Percentiles rank a stretch among this genome's conserved stretches.
phyloP scores from a whole-genome alignment of 441 rosid genomes.

The Croton laevigatus region DNA sequence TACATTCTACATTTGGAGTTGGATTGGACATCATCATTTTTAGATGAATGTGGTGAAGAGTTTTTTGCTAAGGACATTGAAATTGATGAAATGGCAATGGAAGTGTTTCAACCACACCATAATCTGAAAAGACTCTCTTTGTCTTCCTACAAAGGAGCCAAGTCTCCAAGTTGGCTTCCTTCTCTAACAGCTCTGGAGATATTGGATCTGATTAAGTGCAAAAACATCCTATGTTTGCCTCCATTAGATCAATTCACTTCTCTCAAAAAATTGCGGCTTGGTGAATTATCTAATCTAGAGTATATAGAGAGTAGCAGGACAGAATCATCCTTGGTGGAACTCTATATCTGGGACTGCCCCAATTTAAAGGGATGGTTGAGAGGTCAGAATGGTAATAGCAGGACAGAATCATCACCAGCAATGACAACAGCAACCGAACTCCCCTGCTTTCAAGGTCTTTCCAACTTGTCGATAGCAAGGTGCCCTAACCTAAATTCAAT shows the following conservation, averaged over 20 bases:
- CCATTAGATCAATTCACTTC: constrained; percentile 5
- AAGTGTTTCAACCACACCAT: constrained; percentile 6
- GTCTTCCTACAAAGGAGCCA: not conserved
- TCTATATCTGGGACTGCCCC: fast-evolving
- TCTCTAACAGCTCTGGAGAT: constrained; percentile 1
- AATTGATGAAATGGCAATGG: not conserved
- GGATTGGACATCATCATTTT: not conserved
- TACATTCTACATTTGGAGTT: not conserved
- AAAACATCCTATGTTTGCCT: not conserved
- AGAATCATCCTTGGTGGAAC: not conserved
- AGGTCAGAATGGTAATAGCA: too few relatives aligned
- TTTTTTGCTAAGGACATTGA: not conserved
- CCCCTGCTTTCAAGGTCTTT: constrained; percentile 20
- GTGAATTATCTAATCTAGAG: not conserved
- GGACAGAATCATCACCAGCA: not conserved
- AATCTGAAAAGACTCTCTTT: not conserved
- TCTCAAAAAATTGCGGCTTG: not conserved
- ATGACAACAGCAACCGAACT: not conserved
- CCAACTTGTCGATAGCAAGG: not conserved
- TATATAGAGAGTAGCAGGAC: constrained; percentile 4
- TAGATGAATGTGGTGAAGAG: not conserved
- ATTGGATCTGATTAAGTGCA: too few relatives aligned
- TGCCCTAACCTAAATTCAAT: not conserved
- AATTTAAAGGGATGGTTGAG: constrained; percentile 17
- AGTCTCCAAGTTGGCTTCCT: constrained; percentile 18